A percentile compares a stretch with the other conserved stretches of the same genome.
Conservation (phyloP, 2,329 filamentous ascomycete genomes). For the Aspergillus pseudoglaucus region DNA sequence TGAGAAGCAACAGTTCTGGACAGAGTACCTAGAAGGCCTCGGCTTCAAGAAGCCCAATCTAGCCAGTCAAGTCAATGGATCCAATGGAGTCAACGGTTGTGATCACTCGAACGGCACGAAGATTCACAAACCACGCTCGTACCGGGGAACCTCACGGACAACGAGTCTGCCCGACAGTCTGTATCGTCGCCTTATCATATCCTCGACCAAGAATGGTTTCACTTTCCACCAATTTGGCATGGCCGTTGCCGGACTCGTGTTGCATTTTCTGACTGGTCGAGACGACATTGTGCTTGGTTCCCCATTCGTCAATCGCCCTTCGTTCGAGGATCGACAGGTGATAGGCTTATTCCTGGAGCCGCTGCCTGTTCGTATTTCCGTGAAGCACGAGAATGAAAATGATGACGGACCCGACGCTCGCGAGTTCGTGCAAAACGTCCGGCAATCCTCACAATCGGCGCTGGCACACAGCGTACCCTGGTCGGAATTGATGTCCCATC, state of each 20-base stretch:
- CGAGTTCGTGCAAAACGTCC: conserved; percentile 10
- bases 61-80: no score
- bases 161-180: conserved; percentile 1
- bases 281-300: conserved; percentile 21
- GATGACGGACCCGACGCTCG: conserved; percentile 2
- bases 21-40: neutral
- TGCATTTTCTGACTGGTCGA: conserved; percentile 3
- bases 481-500: conserved; percentile 20
- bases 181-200: conserved; percentile 5
- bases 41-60: neutral
- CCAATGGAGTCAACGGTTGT: no score
- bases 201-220: conserved; percentile 3
- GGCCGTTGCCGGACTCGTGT: conserved; percentile 14
- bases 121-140: neutral
- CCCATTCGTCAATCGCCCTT: conserved; percentile 22
- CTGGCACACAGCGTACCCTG: conserved; percentile 25
- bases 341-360: conserved; percentile 27
- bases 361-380: conserved; percentile 19
- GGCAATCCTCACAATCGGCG: conserved; percentile 15
- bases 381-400: neutral
- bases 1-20: conserved; percentile 3
- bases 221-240: conserved; percentile 19
- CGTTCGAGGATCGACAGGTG: conserved; percentile 12
- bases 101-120: neutral
- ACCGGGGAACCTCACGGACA: neutral